Conservation (phyloP, 345 rosid species). For the Eucalyptus curtisii region DNA sequence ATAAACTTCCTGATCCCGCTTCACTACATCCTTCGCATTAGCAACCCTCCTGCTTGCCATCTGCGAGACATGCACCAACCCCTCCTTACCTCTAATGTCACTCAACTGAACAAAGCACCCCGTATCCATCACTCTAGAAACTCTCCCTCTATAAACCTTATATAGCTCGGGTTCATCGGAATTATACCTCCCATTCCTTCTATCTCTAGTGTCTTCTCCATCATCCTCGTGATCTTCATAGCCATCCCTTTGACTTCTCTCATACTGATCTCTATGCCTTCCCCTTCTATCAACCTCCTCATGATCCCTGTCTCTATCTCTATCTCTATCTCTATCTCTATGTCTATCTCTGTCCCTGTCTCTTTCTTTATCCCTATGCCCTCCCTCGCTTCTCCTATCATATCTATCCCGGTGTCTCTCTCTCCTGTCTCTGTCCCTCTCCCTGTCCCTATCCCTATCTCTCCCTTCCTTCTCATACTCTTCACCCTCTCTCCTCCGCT, state of each 20-base stretch:
- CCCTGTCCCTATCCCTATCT: slow-evolving; percentile 2
- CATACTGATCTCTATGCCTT: slow-evolving; percentile 9
- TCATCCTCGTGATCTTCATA: not conserved
- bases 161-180: slow-evolving; percentile 58
- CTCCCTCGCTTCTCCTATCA: not conserved
- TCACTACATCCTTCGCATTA: slow-evolving; percentile 54
- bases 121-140: slow-evolving; percentile 73
- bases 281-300: slow-evolving; percentile 12
- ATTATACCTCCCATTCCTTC: not conserved
- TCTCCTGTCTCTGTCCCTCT: slow-evolving; percentile 4
- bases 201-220: slow-evolving; percentile 2
- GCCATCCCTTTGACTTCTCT: slow-evolving; percentile 11
- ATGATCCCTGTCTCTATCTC: slow-evolving; percentile 14
- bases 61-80: slow-evolving; percentile 83
- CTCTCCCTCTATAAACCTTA: slow-evolving; percentile 67
- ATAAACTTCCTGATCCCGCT: slow-evolving; percentile 67
- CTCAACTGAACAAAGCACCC: slow-evolving; percentile 80
- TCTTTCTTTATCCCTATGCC: not conserved
- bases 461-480: not conserved
- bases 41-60: slow-evolving; percentile 49
- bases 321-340: not conserved
- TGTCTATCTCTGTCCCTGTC: not conserved
- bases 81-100: slow-evolving; percentile 82
- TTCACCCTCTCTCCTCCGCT: slow-evolving; percentile 2
- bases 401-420: slow-evolving; percentile 3